A percentile compares a stretch with the other conserved stretches of the same genome.
phyloP scores from a whole-genome alignment of 805 yeast species.

The Osmozyma mogii region DNA sequence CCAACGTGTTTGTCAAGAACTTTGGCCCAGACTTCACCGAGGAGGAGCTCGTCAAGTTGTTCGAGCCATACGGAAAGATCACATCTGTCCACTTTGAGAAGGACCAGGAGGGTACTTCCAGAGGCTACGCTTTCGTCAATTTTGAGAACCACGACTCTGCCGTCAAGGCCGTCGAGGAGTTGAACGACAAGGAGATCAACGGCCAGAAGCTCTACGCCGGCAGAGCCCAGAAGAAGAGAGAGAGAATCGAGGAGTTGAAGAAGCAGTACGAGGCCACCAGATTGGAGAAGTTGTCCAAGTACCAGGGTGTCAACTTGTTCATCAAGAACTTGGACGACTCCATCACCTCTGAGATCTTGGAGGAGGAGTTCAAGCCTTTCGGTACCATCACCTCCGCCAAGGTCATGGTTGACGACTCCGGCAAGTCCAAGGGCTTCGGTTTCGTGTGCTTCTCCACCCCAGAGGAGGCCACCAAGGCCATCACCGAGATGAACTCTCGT shows the following conservation, averaged over 20 bases:
- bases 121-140: constrained; percentile 95
- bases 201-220: constrained; percentile 90
- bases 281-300: constrained; percentile 84
- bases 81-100: constrained; percentile 76
- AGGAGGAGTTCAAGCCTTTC: constrained; percentile 86
- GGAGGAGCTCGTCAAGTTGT: constrained; percentile 64
- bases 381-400: constrained; percentile 94
- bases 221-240: constrained; percentile 98
- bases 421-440: constrained; percentile 97
- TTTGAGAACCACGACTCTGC: constrained; percentile 84
- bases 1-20: constrained; percentile 94
- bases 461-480: constrained; percentile 98
- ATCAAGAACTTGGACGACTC: constrained; percentile 94
- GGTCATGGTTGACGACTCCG: constrained; percentile 91
- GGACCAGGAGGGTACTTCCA: constrained; percentile 81
- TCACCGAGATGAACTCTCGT: constrained; percentile 96
- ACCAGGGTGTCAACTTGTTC: constrained; percentile 96
- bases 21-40: constrained; percentile 62
- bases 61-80: constrained; percentile 66
- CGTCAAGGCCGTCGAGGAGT: constrained; percentile 81
- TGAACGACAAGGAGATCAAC: constrained; percentile 78
- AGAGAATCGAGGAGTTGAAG: constrained; percentile 93
- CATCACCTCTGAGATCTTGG: constrained; percentile 83
- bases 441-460: constrained; percentile 96
- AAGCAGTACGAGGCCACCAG: constrained; percentile 89